Base-by-base conservation (phyloP, 768 basidiomycete genomes). In the Tricholoma terreum region DNA sequence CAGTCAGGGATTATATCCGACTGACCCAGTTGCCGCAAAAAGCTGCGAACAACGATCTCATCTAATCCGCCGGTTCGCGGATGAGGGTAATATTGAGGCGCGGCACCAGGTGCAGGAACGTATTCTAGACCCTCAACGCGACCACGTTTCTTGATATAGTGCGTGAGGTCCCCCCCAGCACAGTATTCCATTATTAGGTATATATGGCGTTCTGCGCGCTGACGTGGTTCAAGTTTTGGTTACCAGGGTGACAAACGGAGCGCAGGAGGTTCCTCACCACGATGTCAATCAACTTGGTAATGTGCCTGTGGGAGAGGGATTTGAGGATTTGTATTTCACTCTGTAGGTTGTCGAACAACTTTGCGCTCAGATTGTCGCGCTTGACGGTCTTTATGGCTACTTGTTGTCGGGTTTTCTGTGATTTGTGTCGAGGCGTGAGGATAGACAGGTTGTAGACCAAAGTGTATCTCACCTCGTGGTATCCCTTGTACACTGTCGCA, bases 101-200 rank as follows among this genome's bases (percentile, higher is more conserved):
- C 79, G 14, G 84, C 83, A 24, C 85, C 86, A 6, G 86, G 81
- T 12, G 77, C 74, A 3, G 94, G 89, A 0, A 83, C 69, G 57
- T 92, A 96, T 69, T 95, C 90, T 11, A 98, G 80, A 3, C 89
- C 87, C 48, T 96, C 90, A 45, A 98, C 87, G 15, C 89, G 84
- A 14, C 96, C 97, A n/a, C 95, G 87, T 68, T 92, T 94, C 86
- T 94, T 94, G 80, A 98, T 96, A 67, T 98, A 98, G 63, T 92
- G 86, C 0, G 94, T 92, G 50, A 99, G 84, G 73, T 99, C 97
- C 2, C 95, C 95, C 1, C 95, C 96, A 1, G 94, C 85, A 69
- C 97, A 98, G 71, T 85, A 98, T 65, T 97, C 96, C 89, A 98
- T 99, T 65, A 99, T 89, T 56, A 99, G 86, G 75, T 97, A 98